Evolutionary conservation across 768 basidiomycete genomes (phyloP).

Genomic region (Nidula microcarpa): DNA sequence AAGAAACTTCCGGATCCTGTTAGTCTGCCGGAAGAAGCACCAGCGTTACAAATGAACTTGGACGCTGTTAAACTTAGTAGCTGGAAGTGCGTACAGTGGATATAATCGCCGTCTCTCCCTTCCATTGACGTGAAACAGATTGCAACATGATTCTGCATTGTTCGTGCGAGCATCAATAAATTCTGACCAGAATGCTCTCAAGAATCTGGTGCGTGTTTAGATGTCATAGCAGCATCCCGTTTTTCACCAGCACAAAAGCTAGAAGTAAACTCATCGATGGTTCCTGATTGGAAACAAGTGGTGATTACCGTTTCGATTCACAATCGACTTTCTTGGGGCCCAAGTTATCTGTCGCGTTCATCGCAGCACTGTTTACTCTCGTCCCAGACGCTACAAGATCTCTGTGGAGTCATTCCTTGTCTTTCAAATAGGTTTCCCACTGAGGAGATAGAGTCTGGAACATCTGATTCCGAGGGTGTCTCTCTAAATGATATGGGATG

Average conservation of each 20-base stretch:
- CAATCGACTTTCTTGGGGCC: conserved; percentile 58
- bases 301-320: conserved; percentile 61
- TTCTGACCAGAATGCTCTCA: conserved; percentile 62
- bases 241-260: not conserved
- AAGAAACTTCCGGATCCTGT: conserved; percentile 29
- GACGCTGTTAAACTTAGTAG: conserved; percentile 49
- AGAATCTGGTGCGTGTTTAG: conserved; percentile 26
- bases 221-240: not conserved
- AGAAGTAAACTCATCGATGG: conserved; percentile 19
- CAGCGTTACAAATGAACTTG: conserved; percentile 45
- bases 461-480: conserved; percentile 4
- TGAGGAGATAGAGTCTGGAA: conserved; percentile 34
- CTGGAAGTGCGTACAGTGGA: conserved; percentile 50
- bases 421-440: conserved; percentile 48
- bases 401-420: conserved; percentile 61
- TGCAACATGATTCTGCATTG: conserved; percentile 47
- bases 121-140: conserved; percentile 26
- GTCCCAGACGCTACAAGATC: conserved; percentile 68
- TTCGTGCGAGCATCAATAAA: conserved; percentile 66
- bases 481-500: conserved; percentile 24
- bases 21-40: conserved; percentile 42
- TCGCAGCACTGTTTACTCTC: conserved; percentile 70
- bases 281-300: conserved; percentile 24
- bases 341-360: conserved; percentile 52
- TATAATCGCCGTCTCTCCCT: not conserved